phyloP scores from a whole-genome alignment of 129 eudicot species.

The Cynara cardunculus region DNA sequence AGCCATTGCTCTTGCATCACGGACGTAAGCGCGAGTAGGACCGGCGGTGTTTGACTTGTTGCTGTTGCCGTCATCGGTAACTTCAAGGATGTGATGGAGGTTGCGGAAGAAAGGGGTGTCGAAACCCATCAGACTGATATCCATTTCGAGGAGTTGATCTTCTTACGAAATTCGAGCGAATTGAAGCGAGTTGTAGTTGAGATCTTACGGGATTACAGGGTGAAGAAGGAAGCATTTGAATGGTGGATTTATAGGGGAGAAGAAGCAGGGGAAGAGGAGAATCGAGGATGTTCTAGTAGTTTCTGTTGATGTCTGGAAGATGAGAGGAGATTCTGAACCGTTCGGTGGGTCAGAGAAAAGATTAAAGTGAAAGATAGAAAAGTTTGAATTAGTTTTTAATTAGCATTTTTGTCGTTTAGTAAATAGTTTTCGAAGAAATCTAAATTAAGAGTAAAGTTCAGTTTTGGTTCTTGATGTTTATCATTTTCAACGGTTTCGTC shows the following conservation, averaged over 20 bases:
- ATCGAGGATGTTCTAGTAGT: background rate
- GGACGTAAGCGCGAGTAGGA: conserved; percentile 23
- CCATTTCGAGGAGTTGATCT: background rate
- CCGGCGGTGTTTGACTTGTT: background rate
- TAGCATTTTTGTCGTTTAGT: no score
- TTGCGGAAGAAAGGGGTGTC: conserved; percentile 8
- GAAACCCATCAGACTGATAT: background rate
- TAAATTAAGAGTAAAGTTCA: no score
- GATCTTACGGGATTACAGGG: no score
- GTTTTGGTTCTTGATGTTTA: no score
- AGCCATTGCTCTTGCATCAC: conserved; percentile 35
- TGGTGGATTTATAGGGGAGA: background rate
- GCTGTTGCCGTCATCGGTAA: background rate
- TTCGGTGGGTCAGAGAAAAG: no score
- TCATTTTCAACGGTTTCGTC: no score
- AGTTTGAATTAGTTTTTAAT: no score
- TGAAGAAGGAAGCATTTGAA: background rate
- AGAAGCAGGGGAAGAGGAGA: background rate
- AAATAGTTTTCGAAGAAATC: no score
- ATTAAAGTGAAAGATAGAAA: no score
- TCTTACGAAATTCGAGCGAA: background rate
- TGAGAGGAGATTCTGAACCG: no score
- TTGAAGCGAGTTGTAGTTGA: background rate
- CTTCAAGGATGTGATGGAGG: conserved; percentile 28
- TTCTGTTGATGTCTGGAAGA: background rate